phyloP scores from a whole-genome alignment of 192 early-diverging fungal genomes.

The Entomortierella chlamydospora region DNA sequence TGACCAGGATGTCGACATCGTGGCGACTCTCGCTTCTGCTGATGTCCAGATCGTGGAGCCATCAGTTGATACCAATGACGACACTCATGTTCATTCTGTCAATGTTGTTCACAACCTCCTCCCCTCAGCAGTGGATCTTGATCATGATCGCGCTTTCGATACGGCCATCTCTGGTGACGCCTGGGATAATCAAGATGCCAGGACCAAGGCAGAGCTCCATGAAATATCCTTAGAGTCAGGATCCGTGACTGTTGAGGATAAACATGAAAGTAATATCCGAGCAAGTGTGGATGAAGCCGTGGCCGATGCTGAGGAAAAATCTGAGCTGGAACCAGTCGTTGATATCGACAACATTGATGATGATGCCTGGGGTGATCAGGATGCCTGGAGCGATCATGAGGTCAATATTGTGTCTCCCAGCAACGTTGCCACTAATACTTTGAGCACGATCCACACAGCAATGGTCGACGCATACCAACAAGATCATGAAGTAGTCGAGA shows the following conservation, averaged over 20 bases:
- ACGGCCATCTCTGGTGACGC: background rate
- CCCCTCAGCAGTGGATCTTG: background rate
- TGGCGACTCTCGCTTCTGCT: background rate
- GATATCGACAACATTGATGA: conserved; percentile 1
- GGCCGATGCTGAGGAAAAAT: background rate
- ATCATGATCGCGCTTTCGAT: background rate
- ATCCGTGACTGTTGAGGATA: background rate
- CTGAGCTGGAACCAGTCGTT: background rate
- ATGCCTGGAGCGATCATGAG: conserved; percentile 9
- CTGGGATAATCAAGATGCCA: background rate
- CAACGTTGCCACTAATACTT: background rate
- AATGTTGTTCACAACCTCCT: too few relatives aligned
- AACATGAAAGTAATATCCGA: background rate
- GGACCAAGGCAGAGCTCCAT: too few relatives aligned
- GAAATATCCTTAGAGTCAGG: too few relatives aligned
- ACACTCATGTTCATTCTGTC: too few relatives aligned
- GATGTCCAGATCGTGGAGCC: background rate
- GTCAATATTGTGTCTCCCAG: background rate
- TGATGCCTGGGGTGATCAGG: conserved; percentile 13
- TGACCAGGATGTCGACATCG: background rate
- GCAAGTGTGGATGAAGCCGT: background rate
- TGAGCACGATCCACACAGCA: too few relatives aligned
- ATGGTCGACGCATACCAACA: background rate
- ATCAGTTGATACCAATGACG: too few relatives aligned
- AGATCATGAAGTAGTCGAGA: background rate